Evolutionary conservation across 768 basidiomycete species (phyloP), one percentile per base, ranked within the genome.

Genomic region (Auricularia sp.): DNA sequence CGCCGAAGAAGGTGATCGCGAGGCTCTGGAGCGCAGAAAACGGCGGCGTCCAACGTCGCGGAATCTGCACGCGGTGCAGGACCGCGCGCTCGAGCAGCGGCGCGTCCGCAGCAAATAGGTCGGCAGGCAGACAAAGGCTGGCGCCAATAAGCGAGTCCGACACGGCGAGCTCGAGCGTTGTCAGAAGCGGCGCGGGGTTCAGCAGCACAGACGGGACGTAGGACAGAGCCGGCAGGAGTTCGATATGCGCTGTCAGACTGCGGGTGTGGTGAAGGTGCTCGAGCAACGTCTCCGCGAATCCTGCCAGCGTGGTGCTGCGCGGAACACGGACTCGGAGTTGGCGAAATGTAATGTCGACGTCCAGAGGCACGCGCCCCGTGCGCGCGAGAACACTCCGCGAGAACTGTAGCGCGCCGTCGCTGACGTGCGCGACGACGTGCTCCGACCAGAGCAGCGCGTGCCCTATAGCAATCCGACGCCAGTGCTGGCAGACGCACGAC

Each of bases 391-490:
- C 0, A 21, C 23, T 21, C 7, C 29, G 11, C 4, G 7, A 35
- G 14, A 8, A 23, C 23, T 14, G 14, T 2, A 59, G 10, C 34
- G 56, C 18, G 3, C 23, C 4, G 14, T 14, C 34, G 56, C 56
- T 29, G 56, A 14, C 21, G 29, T 59, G 23, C 23, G 1, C 3
- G 23, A 59, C 29, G 34, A 35, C 34, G 34, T 59, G 56, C 6
- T 29, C 82, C 68, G 81, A 87, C 86, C 86, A 87, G 36, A 87
- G 66, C 18, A 80, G 83, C 1, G 77, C 68, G 67, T 87, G 83
- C 23, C 71, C 71, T 39, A 81, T 72, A 62, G 80, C 80, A 18
- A 81, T 70, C 36, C 72, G 72, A 62, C 86, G 79, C 85, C 86
- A 86, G 47, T 74, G 74, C 63, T 73, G 76, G 69, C 86, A 90